Conservation (phyloP, 2,329 filamentous ascomycete genomes). For the Trichoderma afroharzianum region DNA sequence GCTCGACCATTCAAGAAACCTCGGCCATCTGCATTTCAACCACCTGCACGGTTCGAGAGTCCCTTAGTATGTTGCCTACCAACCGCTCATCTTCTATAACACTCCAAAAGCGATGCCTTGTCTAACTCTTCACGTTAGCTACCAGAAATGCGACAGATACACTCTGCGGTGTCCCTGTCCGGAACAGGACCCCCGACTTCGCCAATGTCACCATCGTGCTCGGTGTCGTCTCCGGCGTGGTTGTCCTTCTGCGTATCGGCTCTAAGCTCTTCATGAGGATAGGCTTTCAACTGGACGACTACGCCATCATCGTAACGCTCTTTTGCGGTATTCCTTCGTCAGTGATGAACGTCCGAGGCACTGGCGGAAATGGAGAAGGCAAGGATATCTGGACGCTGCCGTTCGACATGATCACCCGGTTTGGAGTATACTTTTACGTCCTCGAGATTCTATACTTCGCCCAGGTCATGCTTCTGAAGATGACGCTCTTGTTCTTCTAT, state of each 20-base stretch:
- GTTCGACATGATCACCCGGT: constrained; percentile 23
- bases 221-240: constrained; percentile 21
- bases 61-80: not conserved
- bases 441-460: constrained; percentile 39
- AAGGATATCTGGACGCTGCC: constrained; percentile 33
- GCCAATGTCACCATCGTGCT: constrained; percentile 16
- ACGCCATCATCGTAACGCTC: constrained; percentile 25
- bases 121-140: not conserved
- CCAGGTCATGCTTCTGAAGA: constrained; percentile 37
- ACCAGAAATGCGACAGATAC: not conserved
- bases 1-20: not conserved
- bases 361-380: constrained; percentile 29
- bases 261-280: constrained; percentile 25
- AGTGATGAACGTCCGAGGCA: constrained; percentile 24
- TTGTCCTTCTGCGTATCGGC: constrained; percentile 20
- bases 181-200: constrained; percentile 7
- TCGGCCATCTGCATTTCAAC: not conserved
- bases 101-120: not conserved
- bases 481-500: constrained; percentile 42
- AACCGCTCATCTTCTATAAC: not conserved
- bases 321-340: constrained; percentile 23
- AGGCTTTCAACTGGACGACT: constrained; percentile 33
- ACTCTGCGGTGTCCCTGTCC: not conserved
- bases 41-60: not conserved
- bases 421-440: constrained; percentile 30